A percentile compares a stretch with the other conserved stretches of the same genome.
These are phyloP conservation scores for Xylariaceae sp. DNA, from an alignment of 2,329 filamentous ascomycete species.

Conservation along the genomic window DNA sequence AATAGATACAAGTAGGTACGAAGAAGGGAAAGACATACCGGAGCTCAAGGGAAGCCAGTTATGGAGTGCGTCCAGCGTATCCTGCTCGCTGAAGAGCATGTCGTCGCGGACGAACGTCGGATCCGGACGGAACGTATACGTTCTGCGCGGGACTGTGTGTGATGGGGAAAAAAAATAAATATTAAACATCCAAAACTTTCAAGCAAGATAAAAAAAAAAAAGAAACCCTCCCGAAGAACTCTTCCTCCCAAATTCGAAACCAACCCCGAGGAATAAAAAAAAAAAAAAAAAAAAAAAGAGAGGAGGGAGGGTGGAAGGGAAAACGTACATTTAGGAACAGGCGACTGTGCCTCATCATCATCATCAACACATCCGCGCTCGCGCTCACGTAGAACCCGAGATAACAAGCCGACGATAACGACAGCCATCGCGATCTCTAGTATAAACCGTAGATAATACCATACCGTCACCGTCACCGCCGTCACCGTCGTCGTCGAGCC, in stretches of 20 bases:
- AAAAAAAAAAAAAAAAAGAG: not conserved
- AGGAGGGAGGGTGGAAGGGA: too few relatives aligned
- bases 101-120: constrained; percentile 30
- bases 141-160: constrained; percentile 31
- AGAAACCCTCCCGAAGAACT: not conserved
- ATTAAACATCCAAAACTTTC: too few relatives aligned
- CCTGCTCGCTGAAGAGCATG: constrained; percentile 33
- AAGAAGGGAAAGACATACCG: constrained; percentile 15
- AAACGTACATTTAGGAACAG: constrained; percentile 32
- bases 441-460: constrained; percentile 26
- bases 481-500: not conserved
- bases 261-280: not conserved
- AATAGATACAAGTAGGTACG: too few relatives aligned
- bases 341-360: constrained; percentile 19
- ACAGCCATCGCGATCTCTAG: constrained; percentile 31
- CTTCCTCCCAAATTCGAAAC: not conserved
- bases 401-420: constrained; percentile 26
- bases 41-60: constrained; percentile 35
- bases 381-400: constrained; percentile 18
- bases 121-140: constrained; percentile 32
- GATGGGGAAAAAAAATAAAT: too few relatives aligned
- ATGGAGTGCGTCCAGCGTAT: constrained; percentile 32
- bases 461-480: not conserved
- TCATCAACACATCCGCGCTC: constrained; percentile 1
- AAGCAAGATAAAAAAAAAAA: too few relatives aligned